Conservation (phyloP, 352 stramenopile species). For the Plasmopara muralis region DNA sequence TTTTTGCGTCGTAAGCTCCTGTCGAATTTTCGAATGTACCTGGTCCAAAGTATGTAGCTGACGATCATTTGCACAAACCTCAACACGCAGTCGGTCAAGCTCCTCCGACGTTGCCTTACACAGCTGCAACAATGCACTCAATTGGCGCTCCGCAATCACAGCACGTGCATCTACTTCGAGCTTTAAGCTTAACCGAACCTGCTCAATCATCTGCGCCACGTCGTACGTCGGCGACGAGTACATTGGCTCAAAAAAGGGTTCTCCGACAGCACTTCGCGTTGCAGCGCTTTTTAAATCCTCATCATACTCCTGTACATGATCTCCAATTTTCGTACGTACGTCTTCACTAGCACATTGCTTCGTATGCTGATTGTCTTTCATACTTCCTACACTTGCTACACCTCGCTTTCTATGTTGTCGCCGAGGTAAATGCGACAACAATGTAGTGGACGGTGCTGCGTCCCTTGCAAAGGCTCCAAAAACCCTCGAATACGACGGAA, state of each 20-base stretch:
- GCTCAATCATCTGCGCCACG: slow-evolving; percentile 80
- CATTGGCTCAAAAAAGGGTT: slow-evolving; percentile 31
- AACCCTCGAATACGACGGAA: slow-evolving; percentile 19
- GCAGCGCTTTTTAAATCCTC: slow-evolving; percentile 4
- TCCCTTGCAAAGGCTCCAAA: slow-evolving; percentile 13
- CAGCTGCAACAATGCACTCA: slow-evolving; percentile 66
- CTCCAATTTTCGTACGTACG: slow-evolving; percentile 12
- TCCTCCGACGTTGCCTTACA: slow-evolving; percentile 73
- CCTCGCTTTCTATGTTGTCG: slow-evolving; percentile 39
- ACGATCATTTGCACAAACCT: slow-evolving; percentile 62
- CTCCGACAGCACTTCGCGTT: neutral
- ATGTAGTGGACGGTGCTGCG: slow-evolving; percentile 12
- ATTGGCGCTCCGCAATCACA: slow-evolving; percentile 66
- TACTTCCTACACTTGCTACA: slow-evolving; percentile 5
- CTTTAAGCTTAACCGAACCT: slow-evolving; percentile 74
- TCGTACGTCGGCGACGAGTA: slow-evolving; percentile 71
- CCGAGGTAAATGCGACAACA: slow-evolving; percentile 48
- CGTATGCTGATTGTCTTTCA: slow-evolving; percentile 29
- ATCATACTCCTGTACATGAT: slow-evolving; percentile 16
- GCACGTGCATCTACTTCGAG: slow-evolving; percentile 74
- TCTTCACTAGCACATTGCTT: slow-evolving; percentile 17
- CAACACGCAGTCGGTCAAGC: slow-evolving; percentile 55
- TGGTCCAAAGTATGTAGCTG: slow-evolving; percentile 75
- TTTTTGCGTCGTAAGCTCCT: slow-evolving; percentile 77
- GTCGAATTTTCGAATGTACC: slow-evolving; percentile 63